Percentiles rank a stretch among this genome's conserved stretches.
These are phyloP conservation scores for Ganoderma lingzhi DNA, from an alignment of 1,284 basidiomycete species.

Conservation along the genomic window DNA sequence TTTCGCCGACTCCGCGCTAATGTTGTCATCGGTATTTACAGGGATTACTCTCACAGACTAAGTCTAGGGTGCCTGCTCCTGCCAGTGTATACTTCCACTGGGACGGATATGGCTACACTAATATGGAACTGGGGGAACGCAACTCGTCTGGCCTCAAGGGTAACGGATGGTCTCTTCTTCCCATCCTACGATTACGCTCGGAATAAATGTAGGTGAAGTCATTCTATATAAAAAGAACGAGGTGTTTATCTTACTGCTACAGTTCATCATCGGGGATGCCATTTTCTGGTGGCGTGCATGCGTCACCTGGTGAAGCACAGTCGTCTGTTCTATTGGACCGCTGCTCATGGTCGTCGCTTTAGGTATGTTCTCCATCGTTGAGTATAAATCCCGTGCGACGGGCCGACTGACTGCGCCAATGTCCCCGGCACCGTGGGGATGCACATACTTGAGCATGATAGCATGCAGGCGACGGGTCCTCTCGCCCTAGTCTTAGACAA, in stretches of 20 bases:
- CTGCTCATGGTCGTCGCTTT: too few relatives aligned
- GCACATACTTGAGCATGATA: too few relatives aligned
- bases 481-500: too few relatives aligned
- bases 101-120: neutral
- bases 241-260: too few relatives aligned
- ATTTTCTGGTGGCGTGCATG: constrained; percentile 4
- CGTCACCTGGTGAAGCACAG: neutral
- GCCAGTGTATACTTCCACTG: neutral
- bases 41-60: neutral
- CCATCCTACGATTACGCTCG: neutral
- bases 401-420: too few relatives aligned
- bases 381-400: too few relatives aligned
- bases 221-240: neutral
- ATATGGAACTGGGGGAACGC: neutral
- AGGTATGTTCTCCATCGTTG: too few relatives aligned
- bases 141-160: neutral
- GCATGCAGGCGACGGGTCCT: too few relatives aligned
- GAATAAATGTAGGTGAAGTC: neutral
- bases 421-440: too few relatives aligned
- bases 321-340: too few relatives aligned
- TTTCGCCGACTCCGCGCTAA: too few relatives aligned
- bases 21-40: too few relatives aligned
- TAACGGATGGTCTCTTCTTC: neutral
- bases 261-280: constrained; percentile 2
- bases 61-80: neutral